Base-by-base conservation (phyloP, 352 stramenopile species). In the Phytopythium chamaehyphon region DNA sequence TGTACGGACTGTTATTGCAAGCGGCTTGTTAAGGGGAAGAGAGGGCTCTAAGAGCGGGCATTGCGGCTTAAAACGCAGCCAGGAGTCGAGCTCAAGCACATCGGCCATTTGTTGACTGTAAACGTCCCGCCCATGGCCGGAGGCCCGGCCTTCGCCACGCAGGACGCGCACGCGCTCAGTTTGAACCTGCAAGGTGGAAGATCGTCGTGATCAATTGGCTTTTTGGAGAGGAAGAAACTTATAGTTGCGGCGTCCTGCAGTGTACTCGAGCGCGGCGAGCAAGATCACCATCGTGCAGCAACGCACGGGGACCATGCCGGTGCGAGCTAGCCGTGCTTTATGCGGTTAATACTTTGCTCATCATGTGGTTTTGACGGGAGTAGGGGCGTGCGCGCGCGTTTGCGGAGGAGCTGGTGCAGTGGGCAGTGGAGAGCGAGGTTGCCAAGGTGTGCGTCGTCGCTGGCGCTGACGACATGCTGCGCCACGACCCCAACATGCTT, bases 101-200 rank as follows among this genome's bases (percentile, higher is more conserved):
- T 81, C 14, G 83, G 83, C 16, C 66, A 89, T 48, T 62, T 93
- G 47, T 69, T 88, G 54, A 83, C 69, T 12, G 69, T 73, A 48
- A 61, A 55, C n/a, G 70, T 83, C 43, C 67, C 80, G 37, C 79
- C 83, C 0, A 77, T 93, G 37, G 76, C 67, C 26, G 83, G 80
- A 3, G 59, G 72, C 10, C 57, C 80, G 8, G 78, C 80, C 10
- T 89, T 83, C 46, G 59, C 57, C 14, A 65, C 62, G 0, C 76
- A 88, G 38, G 44, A 66, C 23, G 54, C 54, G 11, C 53, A 72
- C 16, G 56, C 58, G 26, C 66, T 92, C n/a, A 90, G 74, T 51
- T 61, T 91, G 14, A 93, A 93, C 57, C 51, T 93, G 2, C 73
- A 90, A 62, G 78, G 83, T 93, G 54, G n/a, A n/a, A n/a, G n/a